Percentiles rank a stretch among this genome's conserved stretches.
Conservation (phyloP, 768 basidiomycete genomes). For the Lyophyllum atratum region DNA sequence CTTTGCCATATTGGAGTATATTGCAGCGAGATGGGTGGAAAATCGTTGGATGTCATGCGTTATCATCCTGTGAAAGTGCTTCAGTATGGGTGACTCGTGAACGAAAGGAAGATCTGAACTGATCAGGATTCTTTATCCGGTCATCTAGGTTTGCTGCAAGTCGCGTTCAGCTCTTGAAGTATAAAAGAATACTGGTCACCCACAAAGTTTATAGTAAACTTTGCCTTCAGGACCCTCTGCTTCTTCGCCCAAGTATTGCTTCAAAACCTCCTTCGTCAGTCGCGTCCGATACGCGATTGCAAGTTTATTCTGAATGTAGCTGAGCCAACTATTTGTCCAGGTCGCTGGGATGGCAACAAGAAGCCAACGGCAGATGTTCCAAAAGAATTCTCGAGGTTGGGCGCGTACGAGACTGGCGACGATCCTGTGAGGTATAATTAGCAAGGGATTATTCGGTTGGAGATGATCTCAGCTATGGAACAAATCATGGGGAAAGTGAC, state of each 20-base stretch:
- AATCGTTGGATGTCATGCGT: conserved; percentile 96
- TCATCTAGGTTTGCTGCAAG: conserved; percentile 87
- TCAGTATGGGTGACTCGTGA: conserved; percentile 8
- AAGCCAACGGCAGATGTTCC: conserved; percentile 88
- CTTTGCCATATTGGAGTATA: conserved; percentile 94
- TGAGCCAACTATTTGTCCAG: conserved; percentile 91
- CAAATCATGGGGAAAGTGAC: not conserved
- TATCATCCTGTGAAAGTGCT: conserved; percentile 66
- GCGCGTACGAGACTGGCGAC: conserved; percentile 94
- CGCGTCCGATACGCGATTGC: conserved; percentile 87
- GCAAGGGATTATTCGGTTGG: not conserved
- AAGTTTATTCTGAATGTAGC: conserved; percentile 92
- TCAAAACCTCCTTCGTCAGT: conserved; percentile 80
- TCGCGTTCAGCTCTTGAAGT: not conserved
- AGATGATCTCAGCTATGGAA: not conserved
- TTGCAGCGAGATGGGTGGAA: conserved; percentile 86
- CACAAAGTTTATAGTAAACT: conserved; percentile 91
- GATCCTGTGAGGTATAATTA: conserved; percentile 54
- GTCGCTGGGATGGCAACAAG: conserved; percentile 92
- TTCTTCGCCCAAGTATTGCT: conserved; percentile 80
- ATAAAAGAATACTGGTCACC: conserved; percentile 22
- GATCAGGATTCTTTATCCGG: conserved; percentile 93
- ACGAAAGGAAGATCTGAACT: conserved; percentile 47
- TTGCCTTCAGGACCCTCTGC: conserved; percentile 70
- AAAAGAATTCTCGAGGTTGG: conserved; percentile 73